Evolutionary conservation across 2,329 filamentous ascomycete species (phyloP).

Genomic region (Aspergillus hiratsukae): DNA sequence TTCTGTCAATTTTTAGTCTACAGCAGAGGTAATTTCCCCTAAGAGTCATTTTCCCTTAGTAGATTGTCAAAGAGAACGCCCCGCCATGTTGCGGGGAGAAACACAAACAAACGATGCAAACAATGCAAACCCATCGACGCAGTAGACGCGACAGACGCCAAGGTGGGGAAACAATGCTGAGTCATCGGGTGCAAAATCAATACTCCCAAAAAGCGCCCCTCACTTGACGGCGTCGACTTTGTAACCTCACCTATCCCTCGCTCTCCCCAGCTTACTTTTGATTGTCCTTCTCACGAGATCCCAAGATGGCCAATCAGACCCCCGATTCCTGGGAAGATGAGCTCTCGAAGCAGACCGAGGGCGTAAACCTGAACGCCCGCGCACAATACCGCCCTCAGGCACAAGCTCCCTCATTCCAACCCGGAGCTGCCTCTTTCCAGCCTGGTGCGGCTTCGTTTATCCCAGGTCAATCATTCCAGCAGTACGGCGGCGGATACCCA

Average conservation of each 20-base stretch:
- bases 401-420: slow-evolving; percentile 56
- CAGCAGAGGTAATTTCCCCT: neutral
- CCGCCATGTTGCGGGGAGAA: neutral
- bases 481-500: slow-evolving; percentile 53
- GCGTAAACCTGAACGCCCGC: slow-evolving; percentile 68
- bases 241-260: neutral
- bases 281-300: slow-evolving; percentile 12
- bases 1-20: neutral
- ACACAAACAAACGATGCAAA: slow-evolving; percentile 2
- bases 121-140: slow-evolving; percentile 12
- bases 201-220: slow-evolving; percentile 20
- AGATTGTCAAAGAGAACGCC: neutral
- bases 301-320: slow-evolving; percentile 66
- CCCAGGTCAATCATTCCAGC: slow-evolving; percentile 64
- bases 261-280: slow-evolving; percentile 7
- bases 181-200: slow-evolving; percentile 29
- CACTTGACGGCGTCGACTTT: slow-evolving; percentile 12
- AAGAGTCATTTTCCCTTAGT: neutral
- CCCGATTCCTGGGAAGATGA: slow-evolving; percentile 96
- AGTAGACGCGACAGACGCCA: slow-evolving; percentile 9
- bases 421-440: slow-evolving; percentile 60
- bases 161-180: slow-evolving; percentile 19
- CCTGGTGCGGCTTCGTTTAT: slow-evolving; percentile 68
- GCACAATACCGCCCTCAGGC: slow-evolving; percentile 46
- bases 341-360: slow-evolving; percentile 71